A percentile compares a stretch with the other conserved stretches of the same genome.
These are phyloP conservation scores for Suhomyces wounanorum DNA, from an alignment of 1,139 yeast species.

Conservation along the genomic window DNA sequence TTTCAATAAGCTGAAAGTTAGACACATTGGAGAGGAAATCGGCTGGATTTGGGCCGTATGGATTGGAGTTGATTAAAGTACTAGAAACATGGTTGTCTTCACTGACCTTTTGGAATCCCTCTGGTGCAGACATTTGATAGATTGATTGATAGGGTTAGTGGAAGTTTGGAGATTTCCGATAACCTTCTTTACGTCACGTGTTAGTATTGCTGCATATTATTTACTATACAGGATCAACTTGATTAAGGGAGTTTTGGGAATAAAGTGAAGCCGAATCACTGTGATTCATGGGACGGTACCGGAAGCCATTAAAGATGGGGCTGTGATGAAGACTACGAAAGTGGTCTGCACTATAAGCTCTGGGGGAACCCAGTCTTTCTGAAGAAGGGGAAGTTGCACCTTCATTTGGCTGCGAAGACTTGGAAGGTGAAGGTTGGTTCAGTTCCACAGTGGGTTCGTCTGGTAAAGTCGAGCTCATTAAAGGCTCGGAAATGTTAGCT, in stretches of 20 bases:
- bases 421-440: background rate
- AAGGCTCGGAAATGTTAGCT: background rate
- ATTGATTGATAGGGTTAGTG: background rate
- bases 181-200: conserved; percentile 1
- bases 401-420: background rate
- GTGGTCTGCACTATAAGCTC: conserved; percentile 6
- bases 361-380: background rate
- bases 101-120: conserved; percentile 49
- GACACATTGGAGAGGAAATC: conserved; percentile 89
- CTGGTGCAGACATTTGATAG: conserved; percentile 26
- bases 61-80: conserved; percentile 47
- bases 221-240: conserved; percentile 10
- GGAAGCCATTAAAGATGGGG: conserved; percentile 7
- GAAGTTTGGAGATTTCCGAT: conserved; percentile 3
- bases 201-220: background rate
- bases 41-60: conserved; percentile 94
- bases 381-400: background rate
- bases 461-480: background rate
- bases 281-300: conserved; percentile 1
- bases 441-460: background rate
- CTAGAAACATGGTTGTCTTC: conserved; percentile 40
- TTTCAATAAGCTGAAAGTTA: conserved; percentile 89
- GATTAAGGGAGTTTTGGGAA: conserved; percentile 8
- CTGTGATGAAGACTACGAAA: conserved; percentile 11
- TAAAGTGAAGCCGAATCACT: conserved; percentile 8